phyloP scores from a whole-genome alignment of 2,329 filamentous ascomycete genomes.

The Monilinia aucupariae region DNA sequence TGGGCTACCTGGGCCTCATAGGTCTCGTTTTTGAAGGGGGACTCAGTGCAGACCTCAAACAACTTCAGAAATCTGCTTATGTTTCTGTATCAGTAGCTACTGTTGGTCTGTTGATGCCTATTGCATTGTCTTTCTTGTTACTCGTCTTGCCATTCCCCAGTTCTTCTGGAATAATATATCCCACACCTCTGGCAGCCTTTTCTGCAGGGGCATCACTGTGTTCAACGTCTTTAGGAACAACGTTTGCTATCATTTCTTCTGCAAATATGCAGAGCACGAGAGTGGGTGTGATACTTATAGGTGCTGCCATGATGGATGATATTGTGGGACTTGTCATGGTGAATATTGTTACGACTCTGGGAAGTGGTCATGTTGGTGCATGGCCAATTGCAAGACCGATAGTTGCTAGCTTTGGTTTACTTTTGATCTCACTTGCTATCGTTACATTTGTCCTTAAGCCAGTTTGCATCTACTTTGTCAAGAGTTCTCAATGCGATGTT shows the following conservation, averaged over 20 bases:
- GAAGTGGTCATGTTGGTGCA: constrained; percentile 19
- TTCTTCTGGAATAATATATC: constrained; percentile 18
- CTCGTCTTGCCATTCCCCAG: constrained; percentile 26
- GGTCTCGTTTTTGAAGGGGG: constrained; percentile 60
- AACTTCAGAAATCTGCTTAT: constrained; percentile 52
- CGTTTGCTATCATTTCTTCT: constrained; percentile 58
- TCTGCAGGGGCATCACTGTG: constrained; percentile 68
- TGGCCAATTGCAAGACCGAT: constrained; percentile 24
- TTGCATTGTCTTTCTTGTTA: constrained; percentile 57
- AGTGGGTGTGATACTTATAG: constrained; percentile 58
- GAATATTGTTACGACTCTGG: constrained; percentile 65
- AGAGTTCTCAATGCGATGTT: not conserved
- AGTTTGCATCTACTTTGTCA: constrained; percentile 15
- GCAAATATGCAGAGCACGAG: constrained; percentile 50
- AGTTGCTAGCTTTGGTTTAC: constrained; percentile 26
- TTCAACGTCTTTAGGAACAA: constrained; percentile 69
- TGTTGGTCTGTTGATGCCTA: constrained; percentile 59
- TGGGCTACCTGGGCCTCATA: constrained; percentile 70
- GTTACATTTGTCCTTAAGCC: constrained; percentile 21
- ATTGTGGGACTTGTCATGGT: constrained; percentile 73
- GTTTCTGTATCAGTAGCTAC: constrained; percentile 57
- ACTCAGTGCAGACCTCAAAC: constrained; percentile 24
- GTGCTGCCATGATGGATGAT: constrained; percentile 78
- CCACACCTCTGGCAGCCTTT: constrained; percentile 45
- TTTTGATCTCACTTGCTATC: constrained; percentile 21